Evolutionary conservation across 352 stramenopile species (phyloP).

Genomic region (Thraustochytrium striatum): DNA sequence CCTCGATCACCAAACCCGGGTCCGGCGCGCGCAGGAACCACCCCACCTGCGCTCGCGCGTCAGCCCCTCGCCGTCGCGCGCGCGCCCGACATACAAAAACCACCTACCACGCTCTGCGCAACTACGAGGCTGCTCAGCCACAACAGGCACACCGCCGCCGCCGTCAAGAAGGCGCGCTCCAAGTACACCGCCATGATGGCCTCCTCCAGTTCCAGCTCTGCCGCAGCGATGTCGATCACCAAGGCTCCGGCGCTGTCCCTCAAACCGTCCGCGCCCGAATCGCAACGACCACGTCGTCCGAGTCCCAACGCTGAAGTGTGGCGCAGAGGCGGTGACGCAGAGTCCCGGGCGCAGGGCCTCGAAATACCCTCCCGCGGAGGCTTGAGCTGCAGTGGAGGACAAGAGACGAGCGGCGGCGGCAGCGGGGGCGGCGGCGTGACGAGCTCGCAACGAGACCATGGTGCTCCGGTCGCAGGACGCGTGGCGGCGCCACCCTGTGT

Average conservation of each 20-base stretch:
- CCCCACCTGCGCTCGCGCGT: not conserved
- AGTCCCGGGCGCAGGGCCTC: no score
- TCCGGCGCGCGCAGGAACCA: not conserved
- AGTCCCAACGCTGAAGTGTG: not conserved
- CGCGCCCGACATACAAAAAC: not conserved
- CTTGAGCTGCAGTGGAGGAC: no score
- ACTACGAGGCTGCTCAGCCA: not conserved
- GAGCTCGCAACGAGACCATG: not conserved
- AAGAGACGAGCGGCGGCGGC: no score
- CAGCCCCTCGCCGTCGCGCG: not conserved
- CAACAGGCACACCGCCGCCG: not conserved
- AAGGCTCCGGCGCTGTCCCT: not conserved
- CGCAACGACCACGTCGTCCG: not conserved
- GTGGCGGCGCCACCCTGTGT: slow-evolving; percentile 32
- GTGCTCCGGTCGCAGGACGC: not conserved
- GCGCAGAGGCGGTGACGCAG: no score
- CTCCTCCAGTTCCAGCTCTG: not conserved
- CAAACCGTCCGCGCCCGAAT: not conserved
- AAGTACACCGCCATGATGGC: not conserved
- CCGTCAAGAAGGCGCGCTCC: not conserved
- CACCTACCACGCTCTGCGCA: not conserved
- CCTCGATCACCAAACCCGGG: not conserved
- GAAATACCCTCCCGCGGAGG: no score
- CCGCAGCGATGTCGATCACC: not conserved
- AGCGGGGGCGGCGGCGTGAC: no score